phyloP scores from a whole-genome alignment of 2,329 filamentous ascomycete species.

The Mariannaea sp. region DNA sequence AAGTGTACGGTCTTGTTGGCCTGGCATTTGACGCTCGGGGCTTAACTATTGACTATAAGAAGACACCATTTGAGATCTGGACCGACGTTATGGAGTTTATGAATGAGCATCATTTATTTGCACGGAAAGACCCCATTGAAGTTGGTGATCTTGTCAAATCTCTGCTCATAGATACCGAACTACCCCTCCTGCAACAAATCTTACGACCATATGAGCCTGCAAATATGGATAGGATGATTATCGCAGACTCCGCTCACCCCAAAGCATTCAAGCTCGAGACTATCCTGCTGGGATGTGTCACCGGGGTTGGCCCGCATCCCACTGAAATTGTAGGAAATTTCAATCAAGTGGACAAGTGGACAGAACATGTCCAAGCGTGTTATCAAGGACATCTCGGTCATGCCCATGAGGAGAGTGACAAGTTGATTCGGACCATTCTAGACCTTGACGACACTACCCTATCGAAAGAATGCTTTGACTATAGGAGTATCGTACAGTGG shows the following conservation, averaged over 20 bases:
- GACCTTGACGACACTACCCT: neutral
- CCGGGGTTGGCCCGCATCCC: conserved; percentile 1
- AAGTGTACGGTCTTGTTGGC: conserved; percentile 39
- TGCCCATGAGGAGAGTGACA: neutral
- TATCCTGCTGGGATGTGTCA: conserved; percentile 2
- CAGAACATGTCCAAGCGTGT: conserved; percentile 1
- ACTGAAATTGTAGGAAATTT: conserved; percentile 12
- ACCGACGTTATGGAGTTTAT: conserved; percentile 36
- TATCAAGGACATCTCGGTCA: neutral
- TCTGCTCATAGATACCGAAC: neutral
- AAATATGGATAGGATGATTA: neutral
- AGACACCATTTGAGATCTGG: conserved; percentile 36
- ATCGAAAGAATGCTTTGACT: neutral
- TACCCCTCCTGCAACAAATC: neutral
- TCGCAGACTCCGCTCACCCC: neutral
- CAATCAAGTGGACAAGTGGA: conserved; percentile 10
- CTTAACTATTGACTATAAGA: conserved; percentile 38
- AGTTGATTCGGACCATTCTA: neutral
- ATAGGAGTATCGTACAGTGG: neutral
- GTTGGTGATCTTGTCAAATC: conserved; percentile 11
- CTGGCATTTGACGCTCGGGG: conserved; percentile 33
- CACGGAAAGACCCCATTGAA: conserved; percentile 1
- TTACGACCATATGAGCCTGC: neutral
- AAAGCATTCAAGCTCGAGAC: conserved; percentile 5
- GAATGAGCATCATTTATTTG: conserved; percentile 8